A percentile compares a stretch with the other conserved stretches of the same genome.
These are phyloP conservation scores for Citrullus mucosospermus DNA, from an alignment of 306 rosid species.

Conservation along the genomic window DNA sequence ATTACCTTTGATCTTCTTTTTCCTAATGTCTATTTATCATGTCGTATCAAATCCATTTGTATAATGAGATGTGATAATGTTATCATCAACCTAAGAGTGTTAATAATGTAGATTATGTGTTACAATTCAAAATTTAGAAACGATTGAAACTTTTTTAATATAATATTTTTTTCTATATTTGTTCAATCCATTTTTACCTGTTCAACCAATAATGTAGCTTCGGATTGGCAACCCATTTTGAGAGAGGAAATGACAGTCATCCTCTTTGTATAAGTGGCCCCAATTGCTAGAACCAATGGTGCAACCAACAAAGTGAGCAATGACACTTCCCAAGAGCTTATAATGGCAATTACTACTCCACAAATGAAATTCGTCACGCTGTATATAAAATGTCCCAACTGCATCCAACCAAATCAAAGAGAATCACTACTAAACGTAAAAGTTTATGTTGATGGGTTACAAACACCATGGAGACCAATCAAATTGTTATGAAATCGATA, in stretches of 20 bases:
- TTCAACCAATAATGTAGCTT: conserved; percentile 60
- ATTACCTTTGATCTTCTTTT: no score
- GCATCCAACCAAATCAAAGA: neutral
- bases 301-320: conserved; percentile 54
- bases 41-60: no score
- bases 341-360: conserved; percentile 55
- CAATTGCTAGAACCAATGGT: conserved; percentile 58
- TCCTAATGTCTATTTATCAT: no score
- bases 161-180: neutral
- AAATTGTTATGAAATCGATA: no score
- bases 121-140: neutral
- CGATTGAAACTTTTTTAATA: no score
- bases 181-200: conserved; percentile 28
- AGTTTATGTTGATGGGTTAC: no score
- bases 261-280: conserved; percentile 66
- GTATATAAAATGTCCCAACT: conserved; percentile 71
- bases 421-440: neutral
- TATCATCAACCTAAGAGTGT: no score
- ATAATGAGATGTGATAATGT: no score
- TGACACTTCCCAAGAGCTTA: conserved; percentile 64
- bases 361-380: conserved; percentile 49
- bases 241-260: conserved; percentile 48
- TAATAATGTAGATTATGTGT: no score
- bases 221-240: conserved; percentile 53
- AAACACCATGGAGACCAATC: no score